Evolutionary conservation across 2,329 filamentous ascomycete genomes (phyloP).

Genomic region (Chaetomium strumarium): DNA sequence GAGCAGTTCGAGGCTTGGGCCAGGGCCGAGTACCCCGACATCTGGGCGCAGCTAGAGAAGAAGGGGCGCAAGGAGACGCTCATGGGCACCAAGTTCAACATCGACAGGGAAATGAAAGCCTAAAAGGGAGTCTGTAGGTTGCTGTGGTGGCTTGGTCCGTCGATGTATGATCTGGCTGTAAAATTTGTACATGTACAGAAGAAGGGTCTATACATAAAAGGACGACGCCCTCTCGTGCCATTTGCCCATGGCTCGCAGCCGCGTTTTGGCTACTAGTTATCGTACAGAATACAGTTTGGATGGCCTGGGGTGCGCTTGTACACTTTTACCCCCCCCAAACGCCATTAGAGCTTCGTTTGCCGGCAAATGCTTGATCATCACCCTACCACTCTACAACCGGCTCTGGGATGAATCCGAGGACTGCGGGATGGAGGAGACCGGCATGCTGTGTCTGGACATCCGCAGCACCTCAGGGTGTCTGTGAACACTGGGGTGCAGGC

Average conservation of each 20-base stretch:
- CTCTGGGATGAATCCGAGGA: background rate
- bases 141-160: background rate
- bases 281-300: background rate
- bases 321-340: background rate
- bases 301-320: background rate
- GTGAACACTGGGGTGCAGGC: conserved; percentile 87
- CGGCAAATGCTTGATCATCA: no score
- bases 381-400: background rate
- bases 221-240: no score
- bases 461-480: conserved; percentile 73
- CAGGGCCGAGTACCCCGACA: conserved; percentile 56
- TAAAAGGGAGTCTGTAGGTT: conserved; percentile 27
- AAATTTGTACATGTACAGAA: conserved; percentile 13
- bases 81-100: conserved; percentile 43
- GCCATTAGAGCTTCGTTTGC: background rate
- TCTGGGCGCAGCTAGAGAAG: conserved; percentile 62
- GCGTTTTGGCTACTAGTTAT: background rate
- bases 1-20: conserved; percentile 70
- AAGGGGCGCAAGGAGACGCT: conserved; percentile 42
- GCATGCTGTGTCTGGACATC: background rate
- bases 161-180: conserved; percentile 3
- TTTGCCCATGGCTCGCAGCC: background rate
- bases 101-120: conserved; percentile 43
- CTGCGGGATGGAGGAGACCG: background rate
- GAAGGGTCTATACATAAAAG: conserved; percentile 1